Evolutionary conservation across 768 basidiomycete species (phyloP).

Genomic region (Leccinum subgranulosum): DNA sequence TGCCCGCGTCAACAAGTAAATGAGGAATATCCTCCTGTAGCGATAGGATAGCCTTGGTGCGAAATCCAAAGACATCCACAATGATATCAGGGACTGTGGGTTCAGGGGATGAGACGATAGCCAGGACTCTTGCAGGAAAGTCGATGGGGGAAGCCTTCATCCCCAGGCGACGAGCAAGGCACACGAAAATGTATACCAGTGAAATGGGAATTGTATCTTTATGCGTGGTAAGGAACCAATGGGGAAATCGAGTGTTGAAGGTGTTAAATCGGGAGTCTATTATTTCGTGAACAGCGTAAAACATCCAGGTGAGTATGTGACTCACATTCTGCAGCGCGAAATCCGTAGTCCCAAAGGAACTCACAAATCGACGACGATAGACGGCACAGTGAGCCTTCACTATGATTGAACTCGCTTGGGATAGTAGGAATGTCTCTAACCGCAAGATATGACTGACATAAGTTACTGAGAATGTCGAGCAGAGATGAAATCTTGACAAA

Average conservation of each 20-base stretch:
- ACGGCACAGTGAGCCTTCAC: slow-evolving; percentile 23
- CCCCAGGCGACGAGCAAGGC: slow-evolving; percentile 49
- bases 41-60: slow-evolving; percentile 32
- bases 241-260: slow-evolving; percentile 57
- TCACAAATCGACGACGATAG: slow-evolving; percentile 45
- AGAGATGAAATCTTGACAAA: slow-evolving; percentile 36
- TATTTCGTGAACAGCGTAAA: neutral
- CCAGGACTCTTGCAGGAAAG: slow-evolving; percentile 56
- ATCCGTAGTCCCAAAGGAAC: slow-evolving; percentile 51
- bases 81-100: slow-evolving; percentile 36
- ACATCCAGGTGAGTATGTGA: neutral
- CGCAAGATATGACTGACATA: slow-evolving; percentile 40
- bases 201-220: slow-evolving; percentile 57
- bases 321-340: slow-evolving; percentile 42
- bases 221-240: slow-evolving; percentile 49
- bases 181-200: slow-evolving; percentile 55
- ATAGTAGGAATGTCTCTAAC: slow-evolving; percentile 27
- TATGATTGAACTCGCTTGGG: slow-evolving; percentile 29
- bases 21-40: slow-evolving; percentile 35
- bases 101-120: slow-evolving; percentile 42
- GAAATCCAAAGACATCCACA: slow-evolving; percentile 48
- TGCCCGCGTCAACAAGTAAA: slow-evolving; percentile 27
- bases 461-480: slow-evolving; percentile 38
- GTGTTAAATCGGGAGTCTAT: slow-evolving; percentile 39
- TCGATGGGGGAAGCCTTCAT: slow-evolving; percentile 51